Evolutionary conservation across 73 alveolate species (phyloP).

Genomic region (Paramecium sexaurelia): DNA sequence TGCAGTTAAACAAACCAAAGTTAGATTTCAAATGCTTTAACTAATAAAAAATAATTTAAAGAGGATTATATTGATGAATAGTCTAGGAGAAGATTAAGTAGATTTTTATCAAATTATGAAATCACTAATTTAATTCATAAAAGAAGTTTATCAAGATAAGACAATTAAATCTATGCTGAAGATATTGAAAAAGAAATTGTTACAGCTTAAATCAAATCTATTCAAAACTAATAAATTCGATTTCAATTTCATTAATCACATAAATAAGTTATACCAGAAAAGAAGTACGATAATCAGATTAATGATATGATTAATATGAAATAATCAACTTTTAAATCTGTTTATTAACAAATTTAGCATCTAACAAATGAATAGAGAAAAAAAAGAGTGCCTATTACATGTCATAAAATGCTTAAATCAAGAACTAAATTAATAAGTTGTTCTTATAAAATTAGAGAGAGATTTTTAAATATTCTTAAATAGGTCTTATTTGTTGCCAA

Average conservation of each 20-base stretch:
- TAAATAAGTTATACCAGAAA: neutral
- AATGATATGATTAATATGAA: constrained; percentile 11
- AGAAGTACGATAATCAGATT: neutral
- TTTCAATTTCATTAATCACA: neutral
- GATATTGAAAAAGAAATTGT: neutral
- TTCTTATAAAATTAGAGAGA: neutral
- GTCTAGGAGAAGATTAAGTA: neutral
- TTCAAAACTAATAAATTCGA: constrained; percentile 9
- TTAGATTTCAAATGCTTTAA: neutral
- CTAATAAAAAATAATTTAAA: neutral
- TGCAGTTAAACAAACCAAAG: neutral
- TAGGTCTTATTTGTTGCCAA: neutral
- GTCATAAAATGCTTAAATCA: neutral
- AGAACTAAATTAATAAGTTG: neutral
- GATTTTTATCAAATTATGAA: neutral
- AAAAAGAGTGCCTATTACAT: constrained; percentile 4
- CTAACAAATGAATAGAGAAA: neutral
- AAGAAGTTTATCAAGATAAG: constrained; percentile 26
- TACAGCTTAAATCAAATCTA: neutral
- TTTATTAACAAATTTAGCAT: constrained; percentile 9
- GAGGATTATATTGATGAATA: neutral
- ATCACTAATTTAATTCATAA: neutral
- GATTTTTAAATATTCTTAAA: neutral
- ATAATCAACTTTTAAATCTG: constrained; percentile 24
- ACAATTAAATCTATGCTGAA: constrained; percentile 30